Base-by-base conservation (phyloP, 805 yeast genomes). In the Yarrowia sp. region DNA sequence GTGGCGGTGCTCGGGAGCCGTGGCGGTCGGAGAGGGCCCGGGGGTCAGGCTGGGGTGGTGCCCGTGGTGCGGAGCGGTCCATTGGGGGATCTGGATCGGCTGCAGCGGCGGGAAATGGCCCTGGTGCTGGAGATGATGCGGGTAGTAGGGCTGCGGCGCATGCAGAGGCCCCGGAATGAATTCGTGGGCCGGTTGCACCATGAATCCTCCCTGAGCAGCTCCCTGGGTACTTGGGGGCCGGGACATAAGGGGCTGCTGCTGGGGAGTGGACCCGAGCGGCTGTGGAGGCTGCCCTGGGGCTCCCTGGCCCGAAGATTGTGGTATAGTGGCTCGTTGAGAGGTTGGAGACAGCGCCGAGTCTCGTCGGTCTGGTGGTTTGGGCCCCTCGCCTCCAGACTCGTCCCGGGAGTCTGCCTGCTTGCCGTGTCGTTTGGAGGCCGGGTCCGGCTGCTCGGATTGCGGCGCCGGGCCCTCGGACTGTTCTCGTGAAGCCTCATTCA, bases 401-500 rank as follows among this genome's bases (percentile, higher is more conserved):
- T 24, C 30, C 30, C 6, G 2, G 30, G 30, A n/a, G n/a, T n/a
- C 52, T 2, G 53, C 39, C 38, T 3, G 20, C 53, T 49, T 49
- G 39, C 39, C 39, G 40, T 49, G 39, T 8, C 40, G 55, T 5
- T 33, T 49, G 24, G 52, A 14, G 17, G 17, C 40, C 13, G 7
- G 33, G 13, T 47, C 52, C 9, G 36, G 19, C 6, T 2, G 15
- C 7, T 14, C 34, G 24, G 63, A 47, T 15, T 55, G 24, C 38
- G 46, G 63, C 40, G 38, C 34, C 14, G 42, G 58, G 3, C 17
- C 49, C 64, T 56, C 64, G 64, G 64, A 42, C 64, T 56, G 5
- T 56, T 56, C 50, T 56, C 64, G 33, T 17, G 64, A 56, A 42
- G 64, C 64, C 64, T 56, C 64, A 56, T 56, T 56, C 49, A 56